phyloP scores from a whole-genome alignment of 495 filamentous ascomycete genomes.

The Penicillium silybi region DNA sequence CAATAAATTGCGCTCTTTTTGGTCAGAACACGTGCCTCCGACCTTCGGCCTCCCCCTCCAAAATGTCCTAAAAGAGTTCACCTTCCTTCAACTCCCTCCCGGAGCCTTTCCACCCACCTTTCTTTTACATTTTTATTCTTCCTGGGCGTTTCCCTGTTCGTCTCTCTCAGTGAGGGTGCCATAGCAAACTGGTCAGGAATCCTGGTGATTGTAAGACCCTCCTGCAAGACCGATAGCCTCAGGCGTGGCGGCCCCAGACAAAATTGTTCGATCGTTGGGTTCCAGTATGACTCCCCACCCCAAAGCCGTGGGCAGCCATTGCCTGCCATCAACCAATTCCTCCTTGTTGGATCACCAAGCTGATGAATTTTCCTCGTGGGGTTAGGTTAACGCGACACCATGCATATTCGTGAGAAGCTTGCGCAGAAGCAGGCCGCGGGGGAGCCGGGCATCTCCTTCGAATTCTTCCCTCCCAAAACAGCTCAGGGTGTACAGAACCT shows the following conservation, averaged over 20 bases:
- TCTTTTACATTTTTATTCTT: constrained; percentile 6
- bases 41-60: constrained; percentile 26
- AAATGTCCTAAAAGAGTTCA: constrained; percentile 13
- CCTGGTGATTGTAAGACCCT: constrained; percentile 16
- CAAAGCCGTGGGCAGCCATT: not conserved
- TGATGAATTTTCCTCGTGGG: constrained; percentile 2
- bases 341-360: not conserved
- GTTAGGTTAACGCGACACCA: constrained; percentile 31
- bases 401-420: constrained; percentile 93
- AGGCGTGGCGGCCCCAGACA: constrained; percentile 5
- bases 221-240: constrained; percentile 7
- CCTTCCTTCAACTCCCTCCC: constrained; percentile 8
- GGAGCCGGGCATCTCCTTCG: constrained; percentile 90
- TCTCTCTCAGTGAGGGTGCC: not conserved
- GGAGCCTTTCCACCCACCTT: constrained; percentile 9
- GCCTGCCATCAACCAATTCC: too few species aligned
- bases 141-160: not conserved
- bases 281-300: not conserved
- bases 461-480: constrained; percentile 99
- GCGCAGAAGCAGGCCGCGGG: constrained; percentile 71
- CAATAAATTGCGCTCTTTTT: not conserved
- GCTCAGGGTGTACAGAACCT: constrained; percentile 97
- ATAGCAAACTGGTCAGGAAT: constrained; percentile 11
- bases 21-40: constrained; percentile 29
- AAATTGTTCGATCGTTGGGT: constrained; percentile 6